Conservation (phyloP, 176 grass and related monocot species). For the Triticum dicoccoides region DNA sequence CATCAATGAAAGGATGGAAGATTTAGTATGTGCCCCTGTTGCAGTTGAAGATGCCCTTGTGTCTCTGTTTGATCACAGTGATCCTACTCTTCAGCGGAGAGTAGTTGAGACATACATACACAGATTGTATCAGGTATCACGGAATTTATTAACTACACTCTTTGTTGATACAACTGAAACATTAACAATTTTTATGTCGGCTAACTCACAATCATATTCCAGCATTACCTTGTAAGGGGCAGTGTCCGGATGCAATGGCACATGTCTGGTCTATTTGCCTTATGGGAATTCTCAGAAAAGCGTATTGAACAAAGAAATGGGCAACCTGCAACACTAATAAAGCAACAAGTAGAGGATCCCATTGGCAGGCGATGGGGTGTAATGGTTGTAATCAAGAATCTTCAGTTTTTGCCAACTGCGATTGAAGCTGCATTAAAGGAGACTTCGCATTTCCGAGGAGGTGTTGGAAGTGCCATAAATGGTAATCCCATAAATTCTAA, state of each 20-base stretch:
- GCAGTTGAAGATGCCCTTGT: constrained; percentile 97
- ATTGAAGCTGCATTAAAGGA: constrained; percentile 84
- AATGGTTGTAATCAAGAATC: constrained; percentile 93
- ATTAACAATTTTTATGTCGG: neutral
- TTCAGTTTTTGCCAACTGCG: constrained; percentile 71
- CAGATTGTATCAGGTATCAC: constrained; percentile 90
- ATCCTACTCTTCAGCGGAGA: constrained; percentile 88
- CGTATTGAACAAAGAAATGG: constrained; percentile 69
- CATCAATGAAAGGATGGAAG: constrained; percentile 96
- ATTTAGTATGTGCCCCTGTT: constrained; percentile 83
- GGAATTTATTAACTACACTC: neutral
- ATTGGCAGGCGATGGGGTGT: constrained; percentile 70
- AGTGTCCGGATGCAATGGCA: constrained; percentile 94
- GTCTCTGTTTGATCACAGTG: constrained; percentile 88
- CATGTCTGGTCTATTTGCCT: constrained; percentile 74
- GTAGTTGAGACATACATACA: constrained; percentile 98
- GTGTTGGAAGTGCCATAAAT: constrained; percentile 33
- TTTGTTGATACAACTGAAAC: constrained; percentile 13
- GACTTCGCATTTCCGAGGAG: constrained; percentile 35
- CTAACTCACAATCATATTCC: constrained; percentile 35
- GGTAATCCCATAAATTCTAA: constrained; percentile 34
- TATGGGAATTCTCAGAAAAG: constrained; percentile 91
- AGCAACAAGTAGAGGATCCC: constrained; percentile 51
- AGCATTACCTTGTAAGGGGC: constrained; percentile 84
- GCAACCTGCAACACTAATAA: constrained; percentile 28